phyloP scores from a whole-genome alignment of 108 stramenopile genomes.

The Licmophora abbreviata region DNA sequence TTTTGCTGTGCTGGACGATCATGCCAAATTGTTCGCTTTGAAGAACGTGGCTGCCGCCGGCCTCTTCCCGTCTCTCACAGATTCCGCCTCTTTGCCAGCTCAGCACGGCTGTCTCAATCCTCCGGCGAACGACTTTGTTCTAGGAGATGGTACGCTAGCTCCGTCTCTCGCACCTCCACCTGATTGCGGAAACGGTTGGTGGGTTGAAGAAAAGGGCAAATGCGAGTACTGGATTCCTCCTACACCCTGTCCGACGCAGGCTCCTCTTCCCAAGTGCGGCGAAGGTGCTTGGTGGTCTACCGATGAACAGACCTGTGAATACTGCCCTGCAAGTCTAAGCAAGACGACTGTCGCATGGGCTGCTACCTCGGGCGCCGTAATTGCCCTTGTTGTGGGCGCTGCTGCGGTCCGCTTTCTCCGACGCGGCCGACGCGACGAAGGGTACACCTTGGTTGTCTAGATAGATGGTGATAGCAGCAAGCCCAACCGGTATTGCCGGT shows the following conservation, averaged over 20 bases:
- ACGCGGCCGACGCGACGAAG: too few relatives aligned
- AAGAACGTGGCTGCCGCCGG: conserved; percentile 57
- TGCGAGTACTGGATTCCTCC: conserved; percentile 81
- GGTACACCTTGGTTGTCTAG: too few relatives aligned
- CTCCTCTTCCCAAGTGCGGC: too few relatives aligned
- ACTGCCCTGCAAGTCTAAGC: too few relatives aligned
- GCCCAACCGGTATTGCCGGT: too few relatives aligned
- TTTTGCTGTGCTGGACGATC: conserved; percentile 34
- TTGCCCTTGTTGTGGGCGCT: too few relatives aligned
- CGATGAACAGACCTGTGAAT: too few relatives aligned
- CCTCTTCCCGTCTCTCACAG: conserved; percentile 28
- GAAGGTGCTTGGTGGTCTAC: too few relatives aligned
- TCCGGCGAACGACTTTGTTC: conserved; percentile 49
- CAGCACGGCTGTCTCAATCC: conserved; percentile 53
- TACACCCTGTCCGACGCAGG: conserved; percentile 27
- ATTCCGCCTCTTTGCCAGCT: conserved; percentile 8
- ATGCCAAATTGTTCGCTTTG: conserved; percentile 49
- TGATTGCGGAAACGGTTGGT: conserved; percentile 78
- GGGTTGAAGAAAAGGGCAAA: conserved; percentile 42
- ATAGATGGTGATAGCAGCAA: too few relatives aligned
- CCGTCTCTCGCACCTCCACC: conserved; percentile 58
- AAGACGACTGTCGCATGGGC: too few relatives aligned
- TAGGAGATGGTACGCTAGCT: conserved; percentile 65
- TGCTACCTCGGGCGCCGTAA: too few relatives aligned
- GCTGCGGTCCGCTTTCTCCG: too few relatives aligned